Base-by-base conservation (phyloP, 2,329 filamentous ascomycete species). In the Triangularia setosa region DNA sequence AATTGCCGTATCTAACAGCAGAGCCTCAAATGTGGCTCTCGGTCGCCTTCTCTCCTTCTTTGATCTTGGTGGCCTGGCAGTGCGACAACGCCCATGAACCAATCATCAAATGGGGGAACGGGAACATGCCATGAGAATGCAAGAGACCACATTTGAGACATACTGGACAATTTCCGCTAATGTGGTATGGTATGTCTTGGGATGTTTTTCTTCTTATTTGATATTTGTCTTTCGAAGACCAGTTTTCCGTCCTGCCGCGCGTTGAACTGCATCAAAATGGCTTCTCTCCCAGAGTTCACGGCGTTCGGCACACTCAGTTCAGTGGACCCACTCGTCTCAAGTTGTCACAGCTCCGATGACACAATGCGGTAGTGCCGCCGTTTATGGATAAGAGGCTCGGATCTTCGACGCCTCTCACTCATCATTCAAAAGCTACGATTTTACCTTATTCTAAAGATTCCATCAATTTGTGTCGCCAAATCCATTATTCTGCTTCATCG, bases 321-420 rank as follows among this genome's bases (percentile, higher is more conserved):
- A n/a, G n/a, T n/a, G 40, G 60, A 65, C 66, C 63, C 64, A 68
- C 59, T 54, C 58, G 58, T 62, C 35, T 58, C 61, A 61, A 60
- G 27, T 35, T 44, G 58, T 53, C 40, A 25, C 24, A 55, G 64
- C 64, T 60, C 56, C 56, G 60, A 67, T 68, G 65, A 65, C 65
- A 66, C 63, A 63, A 68, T 68, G 52, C 52, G 52, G 52, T 55
- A 55, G 52, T 23, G 52, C 52, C 23, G 52, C 52, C 52, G 52
- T 55, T 28, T 28, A 28, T 16, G 52, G 52, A 48, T 48, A 48
- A 9, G 40, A 48, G 40, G 40, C 52, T 27, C 52, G 16, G 21
- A 28, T 55, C 24, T 23, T 53, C 24, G 24, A 24, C 52, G 23
- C 52, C 52, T 55, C 52, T 25, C 12, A 8, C 11, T 27, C 4